Evolutionary conservation across 805 yeast species (phyloP), one percentile per base, ranked within the genome.

Genomic region (Lipomyces oligophaga): DNA sequence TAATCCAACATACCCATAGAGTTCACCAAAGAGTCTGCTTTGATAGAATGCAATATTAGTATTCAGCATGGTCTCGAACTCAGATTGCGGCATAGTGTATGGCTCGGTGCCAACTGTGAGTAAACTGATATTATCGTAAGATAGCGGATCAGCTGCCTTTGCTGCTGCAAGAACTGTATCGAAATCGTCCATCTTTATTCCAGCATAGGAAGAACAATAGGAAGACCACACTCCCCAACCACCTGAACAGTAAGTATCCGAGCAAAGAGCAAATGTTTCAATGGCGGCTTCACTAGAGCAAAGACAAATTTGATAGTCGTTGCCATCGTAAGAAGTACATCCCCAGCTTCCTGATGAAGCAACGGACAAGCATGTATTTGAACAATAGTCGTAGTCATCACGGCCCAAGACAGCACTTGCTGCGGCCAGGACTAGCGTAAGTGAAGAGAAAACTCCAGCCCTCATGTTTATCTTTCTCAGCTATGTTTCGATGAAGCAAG

Each of bases 1-100:
- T 5, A 5, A 15, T 10, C 5, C 13, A 24, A 37, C 31, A 20
- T 40, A 41, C 45, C 45, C 44, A 18, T 41, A 41, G 11, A 41
- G 25, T 24, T 41, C 38, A 4, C 38, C 44, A 8, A 21, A 32
- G 19, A 16, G 18, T 18, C 26, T 34, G 25, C 34, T 32, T 22
- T 18, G 19, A 19, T 43, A 35, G 26, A 16, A 43, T 7, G 18
- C 28, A 2, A 2, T 25, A 16, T 20, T 25, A 4, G 46, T 36
- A 5, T 16, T 16, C 18, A 25, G 22, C 16, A 16, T 21, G 10
- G 11, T 10, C n/a, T 25, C 15, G 41, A 20, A 36, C n/a, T n/a
- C n/a, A n/a, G n/a, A n/a, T n/a, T n/a, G n/a, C n/a, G n/a, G n/a
- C n/a, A n/a, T n/a, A n/a, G n/a, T n/a, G n/a, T n/a, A n/a, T n/a